phyloP scores from a whole-genome alignment of 805 yeast species.

The Pichia scutulata region DNA sequence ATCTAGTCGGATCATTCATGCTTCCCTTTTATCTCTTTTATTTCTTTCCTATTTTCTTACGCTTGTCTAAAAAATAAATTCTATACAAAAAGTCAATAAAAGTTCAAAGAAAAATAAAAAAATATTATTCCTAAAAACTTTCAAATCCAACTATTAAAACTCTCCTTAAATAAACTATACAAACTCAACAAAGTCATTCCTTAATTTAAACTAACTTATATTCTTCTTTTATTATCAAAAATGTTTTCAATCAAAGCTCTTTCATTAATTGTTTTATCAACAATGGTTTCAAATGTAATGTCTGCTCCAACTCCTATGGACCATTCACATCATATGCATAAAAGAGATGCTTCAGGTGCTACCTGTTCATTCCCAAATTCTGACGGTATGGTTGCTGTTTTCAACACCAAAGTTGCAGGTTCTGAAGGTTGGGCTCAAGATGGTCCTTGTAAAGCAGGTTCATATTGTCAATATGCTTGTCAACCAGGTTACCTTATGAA shows the following conservation, averaged over 20 bases:
- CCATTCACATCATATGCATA: slow-evolving; percentile 12
- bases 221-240: not conserved
- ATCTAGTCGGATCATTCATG: not conserved
- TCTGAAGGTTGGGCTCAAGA: slow-evolving; percentile 89
- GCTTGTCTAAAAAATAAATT: not conserved
- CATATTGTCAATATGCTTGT: slow-evolving; percentile 88
- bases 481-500: slow-evolving; percentile 80
- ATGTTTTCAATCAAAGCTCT: slow-evolving; percentile 8
- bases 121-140: not conserved
- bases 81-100: not conserved
- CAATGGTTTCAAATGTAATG: not conserved
- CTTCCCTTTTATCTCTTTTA: not conserved
- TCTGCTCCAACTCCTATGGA: slow-evolving; percentile 2
- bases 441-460: slow-evolving; percentile 64
- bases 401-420: slow-evolving; percentile 36
- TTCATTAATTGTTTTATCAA: not conserved
- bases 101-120: not conserved
- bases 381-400: slow-evolving; percentile 60
- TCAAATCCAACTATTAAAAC: not conserved
- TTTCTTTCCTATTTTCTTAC: not conserved
- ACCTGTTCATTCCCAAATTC: slow-evolving; percentile 60
- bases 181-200: slow-evolving; percentile 1
- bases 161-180: not conserved
- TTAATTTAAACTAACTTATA: not conserved
- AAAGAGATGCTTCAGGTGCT: not conserved